A percentile compares a stretch with the other conserved stretches of the same genome.
phyloP scores from a whole-genome alignment of 805 yeast species.

The Schwanniomyces pseudopolymorphus region DNA sequence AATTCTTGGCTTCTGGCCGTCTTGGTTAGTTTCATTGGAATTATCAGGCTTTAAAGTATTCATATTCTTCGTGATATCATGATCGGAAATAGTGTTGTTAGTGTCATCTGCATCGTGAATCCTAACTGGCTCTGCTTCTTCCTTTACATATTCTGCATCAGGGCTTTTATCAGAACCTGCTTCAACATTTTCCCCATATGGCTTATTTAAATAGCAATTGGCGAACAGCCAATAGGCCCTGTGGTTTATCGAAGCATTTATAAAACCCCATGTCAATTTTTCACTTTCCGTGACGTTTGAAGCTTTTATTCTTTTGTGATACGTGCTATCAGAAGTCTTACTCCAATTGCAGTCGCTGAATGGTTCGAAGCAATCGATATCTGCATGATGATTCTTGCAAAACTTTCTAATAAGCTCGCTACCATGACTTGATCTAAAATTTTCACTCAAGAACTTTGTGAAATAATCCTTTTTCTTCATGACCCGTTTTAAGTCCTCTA shows the following conservation, averaged over 20 bases:
- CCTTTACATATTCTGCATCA: too few relatives aligned
- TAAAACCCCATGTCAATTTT: background rate
- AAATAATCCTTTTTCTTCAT: constrained; percentile 29
- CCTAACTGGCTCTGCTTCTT: too few relatives aligned
- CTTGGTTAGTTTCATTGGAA: background rate
- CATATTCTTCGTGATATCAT: background rate
- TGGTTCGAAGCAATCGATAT: constrained; percentile 6
- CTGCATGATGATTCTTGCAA: constrained; percentile 15
- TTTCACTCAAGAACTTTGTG: constrained; percentile 30
- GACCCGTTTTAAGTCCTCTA: constrained; percentile 20
- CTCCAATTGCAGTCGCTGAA: constrained; percentile 11
- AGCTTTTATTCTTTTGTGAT: background rate
- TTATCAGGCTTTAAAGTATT: background rate
- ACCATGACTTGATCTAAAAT: constrained; percentile 34
- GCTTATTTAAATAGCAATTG: background rate
- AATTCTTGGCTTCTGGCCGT: background rate
- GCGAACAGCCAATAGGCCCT: constrained; percentile 1
- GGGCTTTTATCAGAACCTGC: too few relatives aligned
- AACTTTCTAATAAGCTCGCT: constrained; percentile 31
- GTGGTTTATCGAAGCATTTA: constrained; percentile 1
- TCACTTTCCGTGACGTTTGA: background rate
- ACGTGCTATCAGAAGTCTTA: constrained; percentile 1
- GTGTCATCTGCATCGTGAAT: background rate
- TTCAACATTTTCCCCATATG: background rate
- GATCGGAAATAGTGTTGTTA: background rate